Conservation (phyloP, 179 eudicot species). For the Monotropa hypopitys region DNA sequence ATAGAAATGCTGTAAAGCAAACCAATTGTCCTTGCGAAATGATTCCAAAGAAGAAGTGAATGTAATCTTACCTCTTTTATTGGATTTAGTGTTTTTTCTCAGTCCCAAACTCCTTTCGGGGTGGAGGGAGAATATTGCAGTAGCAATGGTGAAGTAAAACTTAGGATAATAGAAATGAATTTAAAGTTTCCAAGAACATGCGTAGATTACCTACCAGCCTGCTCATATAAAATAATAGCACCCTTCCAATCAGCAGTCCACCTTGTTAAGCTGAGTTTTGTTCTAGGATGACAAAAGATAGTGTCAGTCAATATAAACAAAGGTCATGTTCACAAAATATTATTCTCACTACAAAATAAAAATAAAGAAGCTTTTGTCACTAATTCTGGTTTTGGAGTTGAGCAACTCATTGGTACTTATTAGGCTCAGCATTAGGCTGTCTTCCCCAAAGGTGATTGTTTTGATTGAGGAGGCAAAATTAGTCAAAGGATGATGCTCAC, state of each 20-base stretch:
- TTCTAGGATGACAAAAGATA: slow-evolving; percentile 18
- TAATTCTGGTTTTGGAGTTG: not conserved
- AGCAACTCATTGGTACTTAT: not conserved
- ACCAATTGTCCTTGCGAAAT: not conserved
- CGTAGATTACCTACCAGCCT: slow-evolving; percentile 39
- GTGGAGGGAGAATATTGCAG: not conserved
- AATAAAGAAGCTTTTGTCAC: not conserved
- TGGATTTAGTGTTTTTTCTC: not conserved
- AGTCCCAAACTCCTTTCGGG: not conserved
- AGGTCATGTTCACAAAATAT: not conserved
- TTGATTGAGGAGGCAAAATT: not conserved
- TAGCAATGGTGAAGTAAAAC: not conserved
- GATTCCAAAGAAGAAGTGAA: not conserved
- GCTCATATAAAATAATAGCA: slow-evolving; percentile 66
- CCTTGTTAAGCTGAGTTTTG: slow-evolving; percentile 66
- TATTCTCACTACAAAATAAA: not conserved
- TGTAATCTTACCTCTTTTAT: not conserved
- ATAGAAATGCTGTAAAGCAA: not conserved
- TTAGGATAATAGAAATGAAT: not conserved
- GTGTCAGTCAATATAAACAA: not conserved
- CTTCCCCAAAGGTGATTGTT: not conserved
- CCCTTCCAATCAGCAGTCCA: slow-evolving; percentile 89
- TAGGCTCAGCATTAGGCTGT: not conserved
- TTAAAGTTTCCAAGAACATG: not conserved
- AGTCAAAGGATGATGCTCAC: no score